phyloP scores from a whole-genome alignment of 306 rosid species.

The Alnus rubra region DNA sequence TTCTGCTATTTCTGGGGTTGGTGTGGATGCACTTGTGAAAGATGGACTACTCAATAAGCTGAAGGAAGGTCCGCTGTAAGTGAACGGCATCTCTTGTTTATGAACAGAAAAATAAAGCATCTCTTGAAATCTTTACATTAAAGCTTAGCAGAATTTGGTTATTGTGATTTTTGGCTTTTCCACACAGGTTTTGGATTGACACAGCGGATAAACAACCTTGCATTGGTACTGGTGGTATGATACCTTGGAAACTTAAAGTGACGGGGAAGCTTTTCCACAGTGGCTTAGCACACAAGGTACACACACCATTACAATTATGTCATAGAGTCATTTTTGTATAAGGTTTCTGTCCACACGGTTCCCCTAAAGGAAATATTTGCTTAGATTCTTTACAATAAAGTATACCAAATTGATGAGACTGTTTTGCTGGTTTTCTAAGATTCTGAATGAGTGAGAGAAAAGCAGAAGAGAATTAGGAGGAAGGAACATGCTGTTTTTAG shows the following conservation, averaged over 20 bases:
- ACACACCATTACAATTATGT: not conserved
- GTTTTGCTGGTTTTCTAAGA: conserved; percentile 15
- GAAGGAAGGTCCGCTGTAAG: conserved; percentile 86
- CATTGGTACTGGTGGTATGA: conserved; percentile 89
- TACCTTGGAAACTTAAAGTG: conserved; percentile 85
- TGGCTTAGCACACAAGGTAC: conserved; percentile 84
- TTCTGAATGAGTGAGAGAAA: not conserved
- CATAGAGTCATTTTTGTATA: not conserved
- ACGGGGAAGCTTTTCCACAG: conserved; percentile 91
- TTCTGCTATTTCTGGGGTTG: conserved; percentile 79
- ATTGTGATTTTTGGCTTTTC: conserved; percentile 23
- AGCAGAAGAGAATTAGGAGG: not conserved
- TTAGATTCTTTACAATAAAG: not conserved
- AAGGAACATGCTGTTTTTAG: not conserved
- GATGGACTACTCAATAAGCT: conserved; percentile 72
- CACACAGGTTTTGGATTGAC: conserved; percentile 81
- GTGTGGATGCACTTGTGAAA: conserved; percentile 83
- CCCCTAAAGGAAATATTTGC: not conserved
- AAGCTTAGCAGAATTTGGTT: not conserved
- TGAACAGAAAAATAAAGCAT: not conserved
- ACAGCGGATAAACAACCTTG: conserved; percentile 96
- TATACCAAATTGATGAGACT: not conserved
- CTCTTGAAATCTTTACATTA: conserved; percentile 1
- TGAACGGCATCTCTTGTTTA: conserved; percentile 16
- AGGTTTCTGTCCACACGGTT: not conserved